phyloP scores from a whole-genome alignment of 2,329 filamentous ascomycete species.

The Emmonsia crescens region DNA sequence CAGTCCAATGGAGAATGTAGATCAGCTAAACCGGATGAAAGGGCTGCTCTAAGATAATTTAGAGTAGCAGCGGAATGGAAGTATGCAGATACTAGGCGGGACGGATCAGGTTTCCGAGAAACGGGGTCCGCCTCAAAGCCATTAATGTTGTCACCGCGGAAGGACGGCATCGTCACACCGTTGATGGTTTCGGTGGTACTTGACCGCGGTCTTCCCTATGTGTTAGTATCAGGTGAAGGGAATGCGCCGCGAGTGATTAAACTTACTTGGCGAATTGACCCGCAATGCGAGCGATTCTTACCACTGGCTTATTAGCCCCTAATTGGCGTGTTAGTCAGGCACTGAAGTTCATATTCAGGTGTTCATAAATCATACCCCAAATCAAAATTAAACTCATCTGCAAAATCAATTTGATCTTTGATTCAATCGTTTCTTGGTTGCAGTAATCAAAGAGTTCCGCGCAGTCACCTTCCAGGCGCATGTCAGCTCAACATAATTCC shows the following conservation, averaged over 20 bases:
- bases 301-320: constrained; percentile 62
- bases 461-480: constrained; percentile 51
- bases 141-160: constrained; percentile 92
- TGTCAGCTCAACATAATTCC: background rate
- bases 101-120: constrained; percentile 71
- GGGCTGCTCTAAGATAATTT: constrained; percentile 78
- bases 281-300: constrained; percentile 90
- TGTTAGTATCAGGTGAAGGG: background rate
- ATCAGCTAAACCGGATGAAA: constrained; percentile 84
- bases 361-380: constrained; percentile 54
- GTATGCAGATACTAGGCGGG: constrained; percentile 78
- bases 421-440: constrained; percentile 75
- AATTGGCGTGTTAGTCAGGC: background rate
- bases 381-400: constrained; percentile 96
- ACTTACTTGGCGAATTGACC: constrained; percentile 82
- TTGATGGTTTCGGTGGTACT: constrained; percentile 75
- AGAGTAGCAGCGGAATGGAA: constrained; percentile 90
- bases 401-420: constrained; percentile 89
- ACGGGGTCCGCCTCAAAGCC: constrained; percentile 57
- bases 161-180: constrained; percentile 73
- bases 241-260: background rate
- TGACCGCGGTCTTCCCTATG: constrained; percentile 52
- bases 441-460: constrained; percentile 98
- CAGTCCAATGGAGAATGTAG: constrained; percentile 89
- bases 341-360: background rate